Evolutionary conservation across 495 filamentous ascomycete genomes (phyloP).

Genomic region (Sporormia fimetaria): DNA sequence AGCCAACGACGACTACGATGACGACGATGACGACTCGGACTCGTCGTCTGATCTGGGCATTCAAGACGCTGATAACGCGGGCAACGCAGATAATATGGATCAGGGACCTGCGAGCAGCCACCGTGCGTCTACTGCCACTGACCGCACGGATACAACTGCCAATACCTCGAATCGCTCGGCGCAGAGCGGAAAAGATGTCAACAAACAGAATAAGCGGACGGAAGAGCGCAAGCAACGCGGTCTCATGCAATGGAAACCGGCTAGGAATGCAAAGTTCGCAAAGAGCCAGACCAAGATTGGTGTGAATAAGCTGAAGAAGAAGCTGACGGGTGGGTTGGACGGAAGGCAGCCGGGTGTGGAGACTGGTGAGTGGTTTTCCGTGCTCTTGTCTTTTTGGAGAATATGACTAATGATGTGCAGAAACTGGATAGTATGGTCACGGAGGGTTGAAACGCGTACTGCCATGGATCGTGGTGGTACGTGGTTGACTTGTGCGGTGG

Average conservation of each 20-base stretch:
- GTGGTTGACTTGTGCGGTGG: too few species aligned
- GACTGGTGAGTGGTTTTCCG: conserved; percentile 43
- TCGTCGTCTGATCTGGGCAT: conserved; percentile 35
- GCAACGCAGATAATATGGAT: conserved; percentile 22
- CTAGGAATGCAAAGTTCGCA: conserved; percentile 57
- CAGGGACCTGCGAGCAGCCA: conserved; percentile 4
- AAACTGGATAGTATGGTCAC: too few species aligned
- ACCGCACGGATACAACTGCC: conserved; percentile 1
- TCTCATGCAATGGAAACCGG: conserved; percentile 67
- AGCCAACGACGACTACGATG: conserved; percentile 34
- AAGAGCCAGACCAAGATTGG: conserved; percentile 58
- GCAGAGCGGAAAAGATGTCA: conserved; percentile 18
- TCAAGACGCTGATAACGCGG: conserved; percentile 35
- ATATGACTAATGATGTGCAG: too few species aligned
- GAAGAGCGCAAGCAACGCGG: conserved; percentile 59
- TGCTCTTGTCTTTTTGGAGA: too few species aligned
- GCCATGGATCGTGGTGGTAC: too few species aligned
- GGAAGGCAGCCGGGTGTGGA: conserved; percentile 61
- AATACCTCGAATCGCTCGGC: background rate
- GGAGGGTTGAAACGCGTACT: too few species aligned
- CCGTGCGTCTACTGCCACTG: conserved; percentile 1
- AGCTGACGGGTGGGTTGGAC: conserved; percentile 43
- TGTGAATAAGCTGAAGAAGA: conserved; percentile 42
- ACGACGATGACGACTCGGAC: conserved; percentile 29
- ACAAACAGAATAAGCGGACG: conserved; percentile 47